These are phyloP conservation scores for Verticillium dahliae DNA, from an alignment of 2,329 filamentous ascomycete genomes.

Conservation along the genomic window DNA sequence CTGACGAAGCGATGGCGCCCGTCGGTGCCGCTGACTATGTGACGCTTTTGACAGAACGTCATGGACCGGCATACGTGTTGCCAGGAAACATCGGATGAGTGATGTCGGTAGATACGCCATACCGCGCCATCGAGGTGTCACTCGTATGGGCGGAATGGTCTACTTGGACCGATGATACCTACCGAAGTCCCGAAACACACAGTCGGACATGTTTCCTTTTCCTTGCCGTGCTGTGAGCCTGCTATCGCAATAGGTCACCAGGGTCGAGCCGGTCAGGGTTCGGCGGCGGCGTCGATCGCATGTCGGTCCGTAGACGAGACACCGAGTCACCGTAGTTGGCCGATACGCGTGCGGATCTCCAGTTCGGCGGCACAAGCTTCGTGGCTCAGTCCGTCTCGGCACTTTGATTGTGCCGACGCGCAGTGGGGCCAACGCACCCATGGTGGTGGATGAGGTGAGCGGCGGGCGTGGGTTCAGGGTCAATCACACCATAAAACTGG, in stretches of 20 bases:
- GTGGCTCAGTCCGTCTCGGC: constrained; percentile 1
- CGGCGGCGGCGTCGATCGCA: not conserved
- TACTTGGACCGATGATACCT: not conserved
- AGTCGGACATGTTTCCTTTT: not conserved
- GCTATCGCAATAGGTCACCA: not conserved
- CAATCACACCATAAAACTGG: constrained; percentile 2
- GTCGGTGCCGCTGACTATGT: not conserved
- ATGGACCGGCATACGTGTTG: not conserved
- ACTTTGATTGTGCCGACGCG: not conserved
- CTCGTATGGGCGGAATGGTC: not conserved
- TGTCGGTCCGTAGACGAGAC: not conserved
- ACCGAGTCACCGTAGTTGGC: not conserved
- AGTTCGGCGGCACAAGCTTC: not conserved
- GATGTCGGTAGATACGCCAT: not conserved
- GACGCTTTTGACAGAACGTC: not conserved
- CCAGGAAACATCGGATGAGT: not conserved
- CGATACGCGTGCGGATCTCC: not conserved
- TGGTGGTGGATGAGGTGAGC: constrained; percentile 11
- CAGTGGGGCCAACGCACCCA: constrained; percentile 9
- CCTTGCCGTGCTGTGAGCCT: no score
- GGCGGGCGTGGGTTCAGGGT: not conserved
- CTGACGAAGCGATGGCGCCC: no score
- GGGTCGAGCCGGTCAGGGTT: not conserved
- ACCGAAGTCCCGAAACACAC: not conserved
- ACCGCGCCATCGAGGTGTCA: not conserved